Conservation (phyloP, 2,329 filamentous ascomycete species). For the Albifimbria verrucaria region DNA sequence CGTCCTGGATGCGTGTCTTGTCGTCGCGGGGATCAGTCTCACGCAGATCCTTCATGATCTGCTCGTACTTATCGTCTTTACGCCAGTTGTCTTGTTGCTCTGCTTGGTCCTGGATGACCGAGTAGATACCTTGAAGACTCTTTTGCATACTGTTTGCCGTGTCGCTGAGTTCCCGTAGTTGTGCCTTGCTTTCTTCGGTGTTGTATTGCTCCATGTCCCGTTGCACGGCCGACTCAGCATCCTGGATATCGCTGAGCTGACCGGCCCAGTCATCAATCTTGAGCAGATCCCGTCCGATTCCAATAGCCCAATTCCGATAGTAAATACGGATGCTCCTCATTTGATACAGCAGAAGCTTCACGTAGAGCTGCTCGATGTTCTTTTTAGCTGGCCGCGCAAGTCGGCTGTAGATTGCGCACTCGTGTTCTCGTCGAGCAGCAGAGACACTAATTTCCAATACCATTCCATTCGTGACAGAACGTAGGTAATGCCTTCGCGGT, state of each 20-base stretch:
- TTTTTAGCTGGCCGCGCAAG: conserved; percentile 17
- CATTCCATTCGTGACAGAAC: conserved; percentile 34
- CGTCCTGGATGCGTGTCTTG: conserved; percentile 30
- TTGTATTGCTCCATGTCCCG: conserved; percentile 13
- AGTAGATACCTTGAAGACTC: conserved; percentile 7
- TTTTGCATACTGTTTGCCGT: background rate
- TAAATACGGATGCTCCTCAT: conserved; percentile 37
- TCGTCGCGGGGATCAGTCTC: conserved; percentile 28
- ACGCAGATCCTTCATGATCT: conserved; percentile 19
- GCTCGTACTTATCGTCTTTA: conserved; percentile 12
- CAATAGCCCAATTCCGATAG: conserved; percentile 22
- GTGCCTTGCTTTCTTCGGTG: conserved; percentile 6
- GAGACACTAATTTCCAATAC: conserved; percentile 29
- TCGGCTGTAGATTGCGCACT: conserved; percentile 2
- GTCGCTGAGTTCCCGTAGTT: conserved; percentile 10
- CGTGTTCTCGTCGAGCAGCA: conserved; percentile 21
- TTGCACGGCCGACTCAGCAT: conserved; percentile 19
- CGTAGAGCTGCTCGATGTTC: conserved; percentile 31
- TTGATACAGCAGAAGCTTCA: conserved; percentile 34
- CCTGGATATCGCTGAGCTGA: conserved; percentile 22
- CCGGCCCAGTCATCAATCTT: conserved; percentile 31
- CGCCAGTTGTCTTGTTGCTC: conserved; percentile 9
- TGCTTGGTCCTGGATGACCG: conserved; percentile 10
- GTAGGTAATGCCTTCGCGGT: conserved; percentile 30
- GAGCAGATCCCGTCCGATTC: conserved; percentile 24